Base-by-base conservation (phyloP, 2,329 filamentous ascomycete genomes). In the Grosmannia serpens region DNA sequence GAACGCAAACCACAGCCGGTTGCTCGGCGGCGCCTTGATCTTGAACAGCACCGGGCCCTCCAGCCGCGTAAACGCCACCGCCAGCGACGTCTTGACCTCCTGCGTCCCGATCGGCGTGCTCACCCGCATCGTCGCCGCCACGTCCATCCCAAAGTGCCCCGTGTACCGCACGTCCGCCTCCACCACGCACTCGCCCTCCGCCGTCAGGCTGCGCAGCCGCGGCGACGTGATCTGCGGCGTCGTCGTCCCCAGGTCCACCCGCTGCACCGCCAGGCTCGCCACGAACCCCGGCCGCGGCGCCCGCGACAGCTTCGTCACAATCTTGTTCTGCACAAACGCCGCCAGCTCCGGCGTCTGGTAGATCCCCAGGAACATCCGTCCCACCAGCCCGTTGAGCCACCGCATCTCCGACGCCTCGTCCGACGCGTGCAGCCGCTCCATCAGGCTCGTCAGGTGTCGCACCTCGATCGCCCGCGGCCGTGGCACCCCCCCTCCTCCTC, bases 1-100 rank as follows among this genome's bases (percentile, higher is more conserved):
- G 68, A 99, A 99, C 1, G 91, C 87, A 64, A 97, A 83, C 94
- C 94, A 99, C n/a, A 96, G 71, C 47, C 94, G 84, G 70, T 99
- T 99, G 71, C 91, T 96, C 0, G 94, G 94, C 20, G 92, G 90
- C 8, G 94, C 89, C 70, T 99, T 99, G 70, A 97, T 85, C 67
- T 90, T 88, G 66, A 96, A 78, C 33, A 96, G 74, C 52, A 89
- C 73, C 66, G 95, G 92, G 0, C 94, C 94, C 66, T 95, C 89
- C 1, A 97, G 75, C 65, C 86, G 88, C 69, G 89, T 91, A 59
- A 96, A 71, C 1, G 94, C 87, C 4, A 91, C 89, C 4, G 94
- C 90, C 41, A 99, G 79, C 11, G 96, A 80, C 55, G 99, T 78
- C 62, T 92, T 91, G 54, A 97, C 91, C 70, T 96, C 91, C 69